Base-by-base conservation (phyloP, 2,329 filamentous ascomycete species). In the Sordariomycetes sp. region DNA sequence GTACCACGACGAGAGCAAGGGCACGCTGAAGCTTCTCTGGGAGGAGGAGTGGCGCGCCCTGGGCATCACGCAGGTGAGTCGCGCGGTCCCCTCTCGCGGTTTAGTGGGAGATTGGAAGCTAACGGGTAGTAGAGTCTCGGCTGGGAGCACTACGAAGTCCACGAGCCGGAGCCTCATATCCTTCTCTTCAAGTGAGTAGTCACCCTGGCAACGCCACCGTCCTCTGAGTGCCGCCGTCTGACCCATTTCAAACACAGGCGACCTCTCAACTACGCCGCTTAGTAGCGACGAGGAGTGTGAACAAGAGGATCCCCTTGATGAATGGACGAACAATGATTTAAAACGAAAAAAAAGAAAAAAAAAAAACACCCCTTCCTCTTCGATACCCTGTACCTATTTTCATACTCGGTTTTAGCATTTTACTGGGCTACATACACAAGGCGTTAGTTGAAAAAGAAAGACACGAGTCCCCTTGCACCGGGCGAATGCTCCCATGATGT, bases 111-210 rank as follows among this genome's bases (percentile, higher is more conserved):
- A 10, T 57, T 13, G 35, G 32, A 32, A 42, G 28, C 28, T 20
- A 42, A 42, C 20, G 13, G 25, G 17, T 20, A 52, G 54, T 68
- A 97, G 91, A 97, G 92, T 76, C 77, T 99, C 66, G 94, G 94
- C 59, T 99, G 94, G 94, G 92, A 97, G 71, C 94, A 99, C 72
- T 99, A 99, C 70, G 94, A 99, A 72, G 94, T 99, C 57, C 94
- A 99, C 71, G 94, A 97, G 72, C 94, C 94, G 51, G 94, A 99
- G 75, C 94, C 94, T 62, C 94, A 99, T 71, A 99, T 99, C 67
- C 81, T 99, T 57, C 82, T 99, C 35, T 99, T 99, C 82, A 99
- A 99, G 92, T 96, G 76, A 71, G 88, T 77, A 45, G 48, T 13
- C 28, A 10, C 20, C 15, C 8, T 39, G 35, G 52, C 25, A 10